phyloP scores from a whole-genome alignment of 176 grass and related monocot genomes.

The Metroxylon sagu region DNA sequence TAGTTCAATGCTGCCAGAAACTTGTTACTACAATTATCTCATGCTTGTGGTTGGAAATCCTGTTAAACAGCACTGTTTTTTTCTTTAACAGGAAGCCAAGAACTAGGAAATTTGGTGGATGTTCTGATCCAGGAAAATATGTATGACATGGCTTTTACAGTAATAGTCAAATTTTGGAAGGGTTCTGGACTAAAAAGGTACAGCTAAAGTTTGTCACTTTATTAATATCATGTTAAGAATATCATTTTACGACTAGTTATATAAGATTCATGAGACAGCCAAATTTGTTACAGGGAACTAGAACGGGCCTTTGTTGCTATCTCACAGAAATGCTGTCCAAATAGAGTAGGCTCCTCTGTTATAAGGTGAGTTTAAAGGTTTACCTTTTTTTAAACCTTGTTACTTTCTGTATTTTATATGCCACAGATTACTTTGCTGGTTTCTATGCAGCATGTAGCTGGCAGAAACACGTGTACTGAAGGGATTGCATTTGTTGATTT shows the following conservation, averaged over 20 bases:
- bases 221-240: too few relatives aligned
- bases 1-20: too few relatives aligned
- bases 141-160: constrained; percentile 69
- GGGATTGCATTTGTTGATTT: constrained; percentile 17
- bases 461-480: too few relatives aligned
- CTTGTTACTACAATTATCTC: too few relatives aligned
- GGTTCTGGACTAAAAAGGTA: constrained; percentile 74
- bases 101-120: constrained; percentile 54
- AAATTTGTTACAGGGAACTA: constrained; percentile 52
- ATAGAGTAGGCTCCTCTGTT: constrained; percentile 24
- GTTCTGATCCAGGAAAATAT: constrained; percentile 81
- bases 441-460: constrained; percentile 3
- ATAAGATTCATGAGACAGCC: neutral
- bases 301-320: constrained; percentile 72
- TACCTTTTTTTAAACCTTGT: neutral
- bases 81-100: constrained; percentile 44
- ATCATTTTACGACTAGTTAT: too few relatives aligned
- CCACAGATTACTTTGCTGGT: neutral
- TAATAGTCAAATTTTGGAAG: constrained; percentile 86
- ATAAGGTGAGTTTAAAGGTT: constrained; percentile 21
- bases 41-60: neutral
- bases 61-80: constrained; percentile 3
- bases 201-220: too few relatives aligned
- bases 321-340: constrained; percentile 65
- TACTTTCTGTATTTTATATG: neutral